These are phyloP conservation scores for Suaeda aralocaspica DNA, from an alignment of 148 eudicot species.

Conservation along the genomic window DNA sequence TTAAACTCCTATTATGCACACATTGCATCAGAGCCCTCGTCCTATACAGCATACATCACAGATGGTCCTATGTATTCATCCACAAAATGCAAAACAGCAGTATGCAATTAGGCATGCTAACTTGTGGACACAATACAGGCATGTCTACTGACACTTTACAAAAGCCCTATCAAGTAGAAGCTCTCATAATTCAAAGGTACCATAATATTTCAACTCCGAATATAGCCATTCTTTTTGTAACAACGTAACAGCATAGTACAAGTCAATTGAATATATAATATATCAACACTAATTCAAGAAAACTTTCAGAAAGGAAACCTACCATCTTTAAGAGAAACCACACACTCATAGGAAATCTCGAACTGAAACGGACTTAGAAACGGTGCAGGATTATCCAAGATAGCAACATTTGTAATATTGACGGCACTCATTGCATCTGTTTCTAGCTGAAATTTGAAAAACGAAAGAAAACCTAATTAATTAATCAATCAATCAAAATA, in stretches of 20 bases:
- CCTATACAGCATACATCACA: background rate
- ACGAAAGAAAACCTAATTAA: background rate
- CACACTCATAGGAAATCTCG: slow-evolving; percentile 33
- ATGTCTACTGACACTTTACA: background rate
- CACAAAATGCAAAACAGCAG: background rate
- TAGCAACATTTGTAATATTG: slow-evolving; percentile 34
- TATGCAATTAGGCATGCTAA: background rate
- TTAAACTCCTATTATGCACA: background rate
- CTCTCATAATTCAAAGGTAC: background rate
- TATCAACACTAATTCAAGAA: background rate
- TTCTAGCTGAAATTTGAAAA: background rate
- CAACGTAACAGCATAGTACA: background rate
- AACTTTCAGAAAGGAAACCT: background rate
- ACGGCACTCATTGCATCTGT: slow-evolving; percentile 35
- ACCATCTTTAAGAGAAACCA: slow-evolving; percentile 31
- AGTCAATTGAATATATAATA: background rate
- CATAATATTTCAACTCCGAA: background rate
- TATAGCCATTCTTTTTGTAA: background rate
- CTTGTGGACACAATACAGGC: background rate
- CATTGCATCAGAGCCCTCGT: background rate
- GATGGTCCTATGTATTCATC: background rate
- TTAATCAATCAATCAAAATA: background rate
- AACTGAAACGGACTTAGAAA: slow-evolving; percentile 37
- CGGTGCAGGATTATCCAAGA: slow-evolving; percentile 38
- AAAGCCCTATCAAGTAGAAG: background rate